Percentiles rank a stretch among this genome's conserved stretches.
phyloP scores from a whole-genome alignment of 176 grass and related monocot species.

The Themeda triandra region DNA sequence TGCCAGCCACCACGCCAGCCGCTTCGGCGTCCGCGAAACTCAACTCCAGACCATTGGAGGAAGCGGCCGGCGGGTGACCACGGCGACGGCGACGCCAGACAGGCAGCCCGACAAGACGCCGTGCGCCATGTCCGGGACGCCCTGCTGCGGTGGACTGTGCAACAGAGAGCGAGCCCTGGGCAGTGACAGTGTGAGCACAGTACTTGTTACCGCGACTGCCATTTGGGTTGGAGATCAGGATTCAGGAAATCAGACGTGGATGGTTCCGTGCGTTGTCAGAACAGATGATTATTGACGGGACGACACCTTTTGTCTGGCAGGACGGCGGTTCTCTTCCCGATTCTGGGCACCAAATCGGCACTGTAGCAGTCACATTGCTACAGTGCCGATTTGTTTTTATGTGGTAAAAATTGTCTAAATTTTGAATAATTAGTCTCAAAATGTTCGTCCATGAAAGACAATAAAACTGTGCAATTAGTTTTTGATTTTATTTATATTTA shows the following conservation, averaged over 20 bases:
- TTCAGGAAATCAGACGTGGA: background rate
- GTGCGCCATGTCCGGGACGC: conserved; percentile 3
- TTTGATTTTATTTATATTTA: no score
- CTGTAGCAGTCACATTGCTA: no score
- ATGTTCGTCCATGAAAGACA: no score
- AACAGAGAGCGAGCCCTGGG: background rate
- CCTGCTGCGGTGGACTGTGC: background rate
- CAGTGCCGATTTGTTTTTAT: no score
- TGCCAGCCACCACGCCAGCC: background rate
- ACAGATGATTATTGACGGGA: background rate
- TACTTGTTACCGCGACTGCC: background rate
- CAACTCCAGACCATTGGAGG: background rate
- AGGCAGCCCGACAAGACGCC: conserved; percentile 18
- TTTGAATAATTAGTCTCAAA: no score
- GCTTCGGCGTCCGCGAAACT: background rate
- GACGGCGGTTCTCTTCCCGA: no score
- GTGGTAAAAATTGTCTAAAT: no score
- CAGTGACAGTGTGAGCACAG: background rate
- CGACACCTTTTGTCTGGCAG: background rate
- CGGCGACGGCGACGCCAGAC: background rate
- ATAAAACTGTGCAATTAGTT: no score
- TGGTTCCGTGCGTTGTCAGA: background rate
- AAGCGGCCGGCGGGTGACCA: background rate
- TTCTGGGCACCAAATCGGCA: no score
- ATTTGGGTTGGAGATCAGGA: background rate